Evolutionary conservation across 768 basidiomycete species (phyloP), one percentile per base, ranked within the genome.

Genomic region (Nidularia pulvinata): DNA sequence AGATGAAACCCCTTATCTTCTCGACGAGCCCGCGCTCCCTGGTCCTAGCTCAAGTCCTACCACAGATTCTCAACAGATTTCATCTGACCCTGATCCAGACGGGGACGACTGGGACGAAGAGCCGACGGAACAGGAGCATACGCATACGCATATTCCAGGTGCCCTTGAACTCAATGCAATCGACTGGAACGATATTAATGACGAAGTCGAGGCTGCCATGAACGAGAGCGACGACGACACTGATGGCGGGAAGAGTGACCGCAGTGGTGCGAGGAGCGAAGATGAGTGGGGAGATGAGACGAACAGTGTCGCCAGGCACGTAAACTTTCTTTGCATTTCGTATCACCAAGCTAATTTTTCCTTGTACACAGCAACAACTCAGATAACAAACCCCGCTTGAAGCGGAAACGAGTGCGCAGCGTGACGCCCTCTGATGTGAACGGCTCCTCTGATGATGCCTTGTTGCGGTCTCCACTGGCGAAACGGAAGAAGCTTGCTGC

Each of bases 131-230:
- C 69, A 69, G 30, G 67, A 61, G 13, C 71, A 63, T 30, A 60
- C 70, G 13, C 71, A 63, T 30, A 60, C 70, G 16, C 47, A 42
- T 14, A 49, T 51, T 34, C 56, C 68, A 49, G 58, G 61, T 50
- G 57, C 64, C 33, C 68, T 88, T 46, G 81, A 81, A 64, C 73
- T 86, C 53, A 77, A 71, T 54, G 83, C 83, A 46, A 85, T 92
- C 52, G 80, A 93, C 65, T 93, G 92, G 88, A 83, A 85, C 59
- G 87, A 86, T 59, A 87, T 92, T 59, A 90, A 91, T 63, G 83
- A 88, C 55, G 95, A 95, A 63, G 87, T 95, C 35, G 91, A 93
- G 56, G 93, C 87, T 43, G 88, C 90, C 37, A 84, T 95, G 83
- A 87, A 85, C 57, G 89, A 91, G 74, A 86, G 85, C 57, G 85